These are phyloP conservation scores for Boletus barrowsii DNA, from an alignment of 768 basidiomycete genomes.

Conservation along the genomic window DNA sequence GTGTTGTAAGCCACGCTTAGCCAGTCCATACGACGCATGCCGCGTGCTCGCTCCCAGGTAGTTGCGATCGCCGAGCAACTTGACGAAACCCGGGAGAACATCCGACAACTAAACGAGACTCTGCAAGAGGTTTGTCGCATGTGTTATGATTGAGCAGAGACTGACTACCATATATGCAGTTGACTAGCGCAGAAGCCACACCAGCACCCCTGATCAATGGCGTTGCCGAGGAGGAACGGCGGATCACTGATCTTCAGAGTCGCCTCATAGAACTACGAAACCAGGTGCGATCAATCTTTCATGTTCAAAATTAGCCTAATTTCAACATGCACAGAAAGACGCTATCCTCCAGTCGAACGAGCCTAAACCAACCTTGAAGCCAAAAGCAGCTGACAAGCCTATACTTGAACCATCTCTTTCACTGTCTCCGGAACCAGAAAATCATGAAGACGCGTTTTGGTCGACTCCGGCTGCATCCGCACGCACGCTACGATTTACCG, in stretches of 20 bases:
- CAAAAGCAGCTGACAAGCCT: slow-evolving; percentile 10
- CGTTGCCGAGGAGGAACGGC: slow-evolving; percentile 39
- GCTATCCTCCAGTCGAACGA: slow-evolving; percentile 24
- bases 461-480: slow-evolving; percentile 51
- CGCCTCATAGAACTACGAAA: slow-evolving; percentile 40
- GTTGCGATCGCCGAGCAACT: slow-evolving; percentile 38
- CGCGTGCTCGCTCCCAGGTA: slow-evolving; percentile 43
- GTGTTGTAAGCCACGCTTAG: slow-evolving; percentile 36
- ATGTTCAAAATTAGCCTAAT: neutral
- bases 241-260: slow-evolving; percentile 41
- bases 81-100: slow-evolving; percentile 35
- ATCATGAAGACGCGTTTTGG: slow-evolving; percentile 61
- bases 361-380: slow-evolving; percentile 2
- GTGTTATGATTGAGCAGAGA: slow-evolving; percentile 1
- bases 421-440: slow-evolving; percentile 29
- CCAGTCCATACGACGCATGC: slow-evolving; percentile 48
- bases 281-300: slow-evolving; percentile 30
- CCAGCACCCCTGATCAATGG: slow-evolving; percentile 27
- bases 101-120: slow-evolving; percentile 33
- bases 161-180: slow-evolving; percentile 5
- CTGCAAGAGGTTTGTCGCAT: slow-evolving; percentile 38
- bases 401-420: slow-evolving; percentile 13
- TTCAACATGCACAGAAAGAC: slow-evolving; percentile 24
- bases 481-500: slow-evolving; percentile 61
- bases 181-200: slow-evolving; percentile 14